phyloP scores from a whole-genome alignment of 2,329 filamentous ascomycete genomes.

The Penicillium hordei region DNA sequence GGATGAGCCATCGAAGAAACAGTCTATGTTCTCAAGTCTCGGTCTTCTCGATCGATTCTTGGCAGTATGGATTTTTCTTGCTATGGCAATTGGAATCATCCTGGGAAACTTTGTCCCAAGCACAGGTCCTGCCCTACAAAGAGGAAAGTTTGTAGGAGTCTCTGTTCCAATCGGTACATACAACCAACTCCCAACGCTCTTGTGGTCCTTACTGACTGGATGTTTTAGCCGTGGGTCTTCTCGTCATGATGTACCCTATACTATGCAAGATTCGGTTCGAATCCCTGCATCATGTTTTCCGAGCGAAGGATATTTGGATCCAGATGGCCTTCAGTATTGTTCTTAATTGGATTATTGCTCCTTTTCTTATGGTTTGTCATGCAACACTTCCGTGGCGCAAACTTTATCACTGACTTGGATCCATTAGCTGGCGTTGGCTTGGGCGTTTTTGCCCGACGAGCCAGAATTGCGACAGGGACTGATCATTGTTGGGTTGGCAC shows the following conservation, averaged over 20 bases:
- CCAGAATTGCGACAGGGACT: conserved; percentile 60
- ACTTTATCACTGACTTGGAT: background rate
- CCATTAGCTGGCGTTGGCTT: conserved; percentile 43
- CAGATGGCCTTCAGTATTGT: conserved; percentile 76
- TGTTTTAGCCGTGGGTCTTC: conserved; percentile 69
- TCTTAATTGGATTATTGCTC: conserved; percentile 82
- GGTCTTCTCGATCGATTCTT: conserved; percentile 64
- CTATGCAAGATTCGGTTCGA: conserved; percentile 84
- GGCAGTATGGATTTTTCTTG: conserved; percentile 72
- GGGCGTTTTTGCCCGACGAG: conserved; percentile 56
- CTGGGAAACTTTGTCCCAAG: conserved; percentile 71
- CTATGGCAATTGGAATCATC: conserved; percentile 73
- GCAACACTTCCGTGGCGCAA: rapidly evolving
- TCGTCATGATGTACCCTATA: conserved; percentile 96
- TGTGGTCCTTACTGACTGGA: background rate
- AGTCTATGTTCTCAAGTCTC: conserved; percentile 49
- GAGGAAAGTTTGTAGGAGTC: conserved; percentile 70
- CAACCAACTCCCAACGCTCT: background rate
- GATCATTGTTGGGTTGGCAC: conserved; percentile 77
- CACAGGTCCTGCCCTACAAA: conserved; percentile 63
- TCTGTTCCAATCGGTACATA: conserved; percentile 63
- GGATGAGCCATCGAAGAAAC: conserved; percentile 6
- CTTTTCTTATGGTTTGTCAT: conserved; percentile 71
- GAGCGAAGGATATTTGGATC: conserved; percentile 65
- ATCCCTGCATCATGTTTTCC: conserved; percentile 66